phyloP scores from a whole-genome alignment of 345 rosid species.

The Leavenworthia alabamica region DNA sequence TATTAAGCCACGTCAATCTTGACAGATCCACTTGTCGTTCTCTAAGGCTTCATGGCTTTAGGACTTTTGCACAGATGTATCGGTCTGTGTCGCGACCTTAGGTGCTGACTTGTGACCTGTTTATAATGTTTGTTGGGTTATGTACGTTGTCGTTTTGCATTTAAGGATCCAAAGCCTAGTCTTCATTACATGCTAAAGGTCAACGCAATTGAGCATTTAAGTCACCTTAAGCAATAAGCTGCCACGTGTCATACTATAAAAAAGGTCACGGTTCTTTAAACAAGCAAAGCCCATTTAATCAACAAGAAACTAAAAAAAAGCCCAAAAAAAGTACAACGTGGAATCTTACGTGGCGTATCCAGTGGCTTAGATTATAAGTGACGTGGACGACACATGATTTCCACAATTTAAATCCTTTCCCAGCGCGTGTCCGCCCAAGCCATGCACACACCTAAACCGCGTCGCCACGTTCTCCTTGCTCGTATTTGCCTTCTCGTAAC shows the following conservation, averaged over 20 bases:
- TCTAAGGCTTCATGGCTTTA: neutral
- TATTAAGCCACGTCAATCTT: neutral
- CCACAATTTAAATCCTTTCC: neutral
- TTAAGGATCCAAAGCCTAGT: too few relatives aligned
- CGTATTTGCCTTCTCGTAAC: neutral
- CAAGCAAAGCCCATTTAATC: too few relatives aligned
- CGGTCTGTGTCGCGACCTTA: constrained; percentile 14
- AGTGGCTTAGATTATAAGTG: neutral
- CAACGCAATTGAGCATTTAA: too few relatives aligned
- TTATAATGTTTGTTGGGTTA: neutral
- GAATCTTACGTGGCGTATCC: neutral
- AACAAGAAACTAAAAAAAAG: too few relatives aligned
- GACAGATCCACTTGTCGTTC: constrained; percentile 13
- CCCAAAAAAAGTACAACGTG: constrained; percentile 11
- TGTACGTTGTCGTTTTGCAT: constrained; percentile 2
- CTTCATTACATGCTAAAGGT: too few relatives aligned
- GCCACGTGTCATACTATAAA: too few relatives aligned
- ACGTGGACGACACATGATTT: constrained; percentile 11
- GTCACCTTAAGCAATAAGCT: too few relatives aligned
- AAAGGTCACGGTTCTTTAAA: too few relatives aligned
- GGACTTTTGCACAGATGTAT: neutral
- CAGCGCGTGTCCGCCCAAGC: constrained; percentile 34
- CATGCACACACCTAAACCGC: constrained; percentile 38
- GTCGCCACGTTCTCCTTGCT: constrained; percentile 33
- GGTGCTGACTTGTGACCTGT: neutral